Percentiles rank a stretch among this genome's conserved stretches.
phyloP scores from a whole-genome alignment of 2,329 filamentous ascomycete species.

The Emmonsiellopsis sp. region DNA sequence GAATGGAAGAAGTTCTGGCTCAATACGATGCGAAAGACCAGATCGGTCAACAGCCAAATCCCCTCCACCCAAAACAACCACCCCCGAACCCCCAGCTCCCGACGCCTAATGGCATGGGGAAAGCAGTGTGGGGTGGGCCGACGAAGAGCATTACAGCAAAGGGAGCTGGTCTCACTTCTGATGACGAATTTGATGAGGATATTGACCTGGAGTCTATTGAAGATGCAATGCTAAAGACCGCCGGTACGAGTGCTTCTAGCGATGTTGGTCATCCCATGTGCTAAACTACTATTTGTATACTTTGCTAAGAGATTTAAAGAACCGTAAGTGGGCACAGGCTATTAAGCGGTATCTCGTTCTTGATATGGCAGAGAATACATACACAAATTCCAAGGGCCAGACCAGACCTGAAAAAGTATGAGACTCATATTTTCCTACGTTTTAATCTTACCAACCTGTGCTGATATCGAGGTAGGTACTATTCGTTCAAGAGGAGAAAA shows the following conservation, averaged over 20 bases:
- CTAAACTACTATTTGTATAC: slow-evolving; percentile 11
- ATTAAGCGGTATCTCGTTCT: slow-evolving; percentile 84
- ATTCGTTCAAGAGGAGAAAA: slow-evolving; percentile 69
- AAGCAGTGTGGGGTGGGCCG: slow-evolving; percentile 15
- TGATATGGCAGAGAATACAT: slow-evolving; percentile 61
- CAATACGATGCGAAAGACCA: slow-evolving; percentile 38
- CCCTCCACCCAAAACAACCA: neutral
- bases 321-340: slow-evolving; percentile 54
- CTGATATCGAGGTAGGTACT: slow-evolving; percentile 51
- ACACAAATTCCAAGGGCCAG: slow-evolving; percentile 54
- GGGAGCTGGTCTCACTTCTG: slow-evolving; percentile 44
- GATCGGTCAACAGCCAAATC: neutral
- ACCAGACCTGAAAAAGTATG: slow-evolving; percentile 62
- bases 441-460: slow-evolving; percentile 6
- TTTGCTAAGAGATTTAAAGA: slow-evolving; percentile 58
- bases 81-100: neutral
- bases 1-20: slow-evolving; percentile 50
- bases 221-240: slow-evolving; percentile 46
- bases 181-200: slow-evolving; percentile 66
- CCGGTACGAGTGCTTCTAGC: slow-evolving; percentile 58
- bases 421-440: slow-evolving; percentile 15
- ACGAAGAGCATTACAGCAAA: slow-evolving; percentile 31
- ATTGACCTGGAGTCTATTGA: slow-evolving; percentile 59
- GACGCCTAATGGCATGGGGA: neutral
- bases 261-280: slow-evolving; percentile 48